Conservation (phyloP, 495 filamentous ascomycete species). For the Trichoderma reesei region DNA sequence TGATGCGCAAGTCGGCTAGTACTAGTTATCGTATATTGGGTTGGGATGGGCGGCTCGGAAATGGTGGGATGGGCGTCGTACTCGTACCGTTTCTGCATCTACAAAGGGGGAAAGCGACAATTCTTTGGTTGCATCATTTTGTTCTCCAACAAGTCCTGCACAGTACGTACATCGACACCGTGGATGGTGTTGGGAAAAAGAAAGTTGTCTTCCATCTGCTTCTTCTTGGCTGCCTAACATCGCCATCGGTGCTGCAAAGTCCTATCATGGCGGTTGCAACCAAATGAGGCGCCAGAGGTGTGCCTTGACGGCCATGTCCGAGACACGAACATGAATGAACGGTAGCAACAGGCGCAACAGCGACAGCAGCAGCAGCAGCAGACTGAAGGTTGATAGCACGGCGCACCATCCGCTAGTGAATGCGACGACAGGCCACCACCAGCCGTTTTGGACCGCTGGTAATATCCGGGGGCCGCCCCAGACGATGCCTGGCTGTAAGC, state of each 20-base stretch:
- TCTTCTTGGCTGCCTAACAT: background rate
- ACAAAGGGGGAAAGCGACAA: background rate
- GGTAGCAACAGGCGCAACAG: background rate
- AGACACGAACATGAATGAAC: background rate
- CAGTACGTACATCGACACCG: background rate
- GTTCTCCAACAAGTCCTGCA: background rate
- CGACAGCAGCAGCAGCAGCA: background rate
- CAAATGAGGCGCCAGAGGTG: background rate
- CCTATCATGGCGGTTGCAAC: background rate
- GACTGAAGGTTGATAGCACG: background rate
- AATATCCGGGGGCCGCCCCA: constrained; percentile 6
- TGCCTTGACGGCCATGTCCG: background rate
- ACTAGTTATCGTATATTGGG: no score
- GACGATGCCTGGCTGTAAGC: background rate
- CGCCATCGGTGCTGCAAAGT: no score
- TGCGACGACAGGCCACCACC: background rate
- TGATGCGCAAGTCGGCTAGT: background rate
- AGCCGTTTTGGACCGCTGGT: background rate
- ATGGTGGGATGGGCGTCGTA: background rate
- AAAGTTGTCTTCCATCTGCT: background rate
- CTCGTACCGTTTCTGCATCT: background rate
- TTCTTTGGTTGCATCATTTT: background rate
- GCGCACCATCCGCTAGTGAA: background rate
- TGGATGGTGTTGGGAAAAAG: background rate
- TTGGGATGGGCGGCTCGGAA: no score